Conservation (phyloP, 768 basidiomycete genomes). For the Rubroboletus pulcherrimus region DNA sequence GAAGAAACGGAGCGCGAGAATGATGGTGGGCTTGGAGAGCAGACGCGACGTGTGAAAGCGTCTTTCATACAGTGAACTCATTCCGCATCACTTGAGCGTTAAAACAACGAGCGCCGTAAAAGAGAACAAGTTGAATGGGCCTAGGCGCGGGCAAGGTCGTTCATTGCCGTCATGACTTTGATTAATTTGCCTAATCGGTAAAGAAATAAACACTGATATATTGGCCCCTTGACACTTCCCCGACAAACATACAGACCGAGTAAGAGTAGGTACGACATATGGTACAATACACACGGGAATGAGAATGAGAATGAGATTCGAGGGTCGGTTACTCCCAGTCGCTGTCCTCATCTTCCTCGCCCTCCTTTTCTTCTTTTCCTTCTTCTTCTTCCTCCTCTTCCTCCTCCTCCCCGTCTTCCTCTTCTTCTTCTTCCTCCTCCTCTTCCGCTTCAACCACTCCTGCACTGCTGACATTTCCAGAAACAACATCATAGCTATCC, state of each 20-base stretch:
- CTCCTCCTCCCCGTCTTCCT: constrained; percentile 20
- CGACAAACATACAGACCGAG: background rate
- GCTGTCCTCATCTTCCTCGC: constrained; percentile 20
- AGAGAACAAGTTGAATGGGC: background rate
- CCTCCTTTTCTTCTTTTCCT: constrained; percentile 20
- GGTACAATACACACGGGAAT: constrained; percentile 20
- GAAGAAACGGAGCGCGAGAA: constrained; percentile 44
- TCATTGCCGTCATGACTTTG: constrained; percentile 8
- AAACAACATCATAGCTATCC: constrained; percentile 66
- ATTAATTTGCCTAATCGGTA: constrained; percentile 12
- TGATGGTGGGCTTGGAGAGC: constrained; percentile 29
- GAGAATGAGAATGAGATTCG: background rate
- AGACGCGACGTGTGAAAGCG: constrained; percentile 25
- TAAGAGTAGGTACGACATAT: background rate
- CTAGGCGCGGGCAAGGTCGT: background rate
- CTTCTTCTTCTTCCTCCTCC: constrained; percentile 29
- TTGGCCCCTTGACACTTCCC: background rate
- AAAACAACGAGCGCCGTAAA: background rate
- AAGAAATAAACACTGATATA: background rate
- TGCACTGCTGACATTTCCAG: constrained; percentile 46
- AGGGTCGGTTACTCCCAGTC: constrained; percentile 56
- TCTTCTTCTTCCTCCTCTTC: constrained; percentile 28
- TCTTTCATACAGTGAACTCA: constrained; percentile 28
- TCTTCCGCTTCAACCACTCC: constrained; percentile 34
- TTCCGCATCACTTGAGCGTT: constrained; percentile 22